These are phyloP conservation scores for Leptodermis oblonga DNA, from an alignment of 257 asterid species.

Conservation along the genomic window DNA sequence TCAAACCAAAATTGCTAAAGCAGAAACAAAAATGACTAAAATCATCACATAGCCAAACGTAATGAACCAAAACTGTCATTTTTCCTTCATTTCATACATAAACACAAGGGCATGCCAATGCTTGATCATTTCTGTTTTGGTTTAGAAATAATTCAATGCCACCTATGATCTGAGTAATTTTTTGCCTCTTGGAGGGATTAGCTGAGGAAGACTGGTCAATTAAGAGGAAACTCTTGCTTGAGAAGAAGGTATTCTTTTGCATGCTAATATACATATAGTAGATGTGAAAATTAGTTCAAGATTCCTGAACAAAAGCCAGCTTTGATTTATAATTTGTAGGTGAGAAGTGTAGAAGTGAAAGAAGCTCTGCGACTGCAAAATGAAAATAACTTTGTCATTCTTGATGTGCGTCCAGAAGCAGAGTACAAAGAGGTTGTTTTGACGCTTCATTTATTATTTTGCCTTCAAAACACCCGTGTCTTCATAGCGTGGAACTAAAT, in stretches of 20 bases:
- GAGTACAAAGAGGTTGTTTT: conserved; percentile 51
- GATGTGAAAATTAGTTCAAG: no score
- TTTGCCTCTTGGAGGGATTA: conserved; percentile 37
- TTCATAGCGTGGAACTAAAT: neutral
- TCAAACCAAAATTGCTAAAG: no score
- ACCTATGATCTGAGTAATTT: conserved; percentile 11
- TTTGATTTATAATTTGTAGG: conserved; percentile 40
- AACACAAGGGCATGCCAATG: no score
- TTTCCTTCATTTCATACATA: no score
- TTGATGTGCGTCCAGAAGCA: conserved; percentile 92
- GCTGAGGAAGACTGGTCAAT: conserved; percentile 95
- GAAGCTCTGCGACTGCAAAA: conserved; percentile 80
- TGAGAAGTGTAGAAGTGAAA: conserved; percentile 82
- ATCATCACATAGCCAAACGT: no score
- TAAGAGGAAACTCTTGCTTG: conserved; percentile 58
- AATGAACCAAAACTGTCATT: no score
- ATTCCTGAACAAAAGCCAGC: neutral
- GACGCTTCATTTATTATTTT: no score
- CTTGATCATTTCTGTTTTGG: no score
- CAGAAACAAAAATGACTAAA: no score
- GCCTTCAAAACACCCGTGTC: no score
- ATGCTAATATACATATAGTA: neutral
- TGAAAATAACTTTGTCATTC: conserved; percentile 77
- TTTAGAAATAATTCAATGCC: no score
- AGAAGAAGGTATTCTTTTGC: conserved; percentile 54